Percentiles rank a stretch among this genome's conserved stretches.
Evolutionary conservation across 768 basidiomycete species (phyloP).

Genomic region (Cystofilobasidium bisporidii): DNA sequence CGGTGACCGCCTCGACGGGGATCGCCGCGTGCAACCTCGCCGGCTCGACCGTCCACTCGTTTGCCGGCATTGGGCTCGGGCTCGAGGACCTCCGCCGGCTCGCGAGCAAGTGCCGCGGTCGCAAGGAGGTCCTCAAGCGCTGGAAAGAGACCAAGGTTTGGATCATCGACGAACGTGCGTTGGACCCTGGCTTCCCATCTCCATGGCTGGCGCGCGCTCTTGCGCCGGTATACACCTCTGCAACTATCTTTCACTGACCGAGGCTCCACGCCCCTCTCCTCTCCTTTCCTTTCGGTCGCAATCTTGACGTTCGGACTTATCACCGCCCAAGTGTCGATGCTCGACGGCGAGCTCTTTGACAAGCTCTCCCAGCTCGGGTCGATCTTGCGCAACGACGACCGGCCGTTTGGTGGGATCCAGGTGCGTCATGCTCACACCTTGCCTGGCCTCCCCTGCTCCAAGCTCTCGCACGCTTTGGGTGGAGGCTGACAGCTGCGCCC

Average conservation of each 20-base stretch:
- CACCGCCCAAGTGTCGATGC: constrained; percentile 84
- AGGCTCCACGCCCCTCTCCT: too few species aligned
- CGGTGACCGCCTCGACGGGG: constrained; percentile 27
- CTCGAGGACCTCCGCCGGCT: constrained; percentile 9
- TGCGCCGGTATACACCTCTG: too few species aligned
- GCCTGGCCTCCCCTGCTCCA: too few species aligned
- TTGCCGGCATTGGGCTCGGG: constrained; percentile 26
- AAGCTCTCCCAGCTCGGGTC: constrained; percentile 68
- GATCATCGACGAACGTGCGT: constrained; percentile 75
- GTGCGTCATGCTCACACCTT: constrained; percentile 39
- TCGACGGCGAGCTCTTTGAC: constrained; percentile 75
- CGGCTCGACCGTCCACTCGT: constrained; percentile 24
- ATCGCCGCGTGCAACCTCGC: constrained; percentile 27
- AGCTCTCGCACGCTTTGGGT: too few species aligned
- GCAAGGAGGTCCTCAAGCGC: constrained; percentile 59
- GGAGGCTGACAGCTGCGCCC: too few species aligned
- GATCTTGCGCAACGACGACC: constrained; percentile 50
- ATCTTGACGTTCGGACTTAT: too few species aligned
- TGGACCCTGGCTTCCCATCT: too few species aligned
- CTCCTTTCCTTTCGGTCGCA: too few species aligned
- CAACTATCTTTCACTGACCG: too few species aligned
- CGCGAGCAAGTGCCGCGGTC: constrained; percentile 44
- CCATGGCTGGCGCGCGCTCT: too few species aligned
- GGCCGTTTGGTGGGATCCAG: constrained; percentile 92
- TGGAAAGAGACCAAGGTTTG: constrained; percentile 80